These are phyloP conservation scores for Globisporangium lucens DNA, from an alignment of 352 stramenopile genomes.

Conservation along the genomic window DNA sequence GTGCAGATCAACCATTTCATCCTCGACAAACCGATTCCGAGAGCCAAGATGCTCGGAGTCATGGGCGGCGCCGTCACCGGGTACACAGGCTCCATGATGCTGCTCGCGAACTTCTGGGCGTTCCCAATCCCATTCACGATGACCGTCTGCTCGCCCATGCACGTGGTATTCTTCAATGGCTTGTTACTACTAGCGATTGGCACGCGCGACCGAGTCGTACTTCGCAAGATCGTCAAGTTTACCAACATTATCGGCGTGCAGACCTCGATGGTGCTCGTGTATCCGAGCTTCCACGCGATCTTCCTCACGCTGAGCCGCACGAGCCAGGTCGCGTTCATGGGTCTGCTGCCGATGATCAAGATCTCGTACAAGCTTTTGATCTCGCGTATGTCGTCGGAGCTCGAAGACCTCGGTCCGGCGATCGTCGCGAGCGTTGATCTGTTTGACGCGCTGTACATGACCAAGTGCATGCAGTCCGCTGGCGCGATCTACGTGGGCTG, in stretches of 20 bases:
- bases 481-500: not conserved
- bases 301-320: not conserved
- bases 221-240: conserved; percentile 1
- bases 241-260: conserved; percentile 2
- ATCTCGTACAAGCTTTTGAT: not conserved
- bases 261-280: not conserved
- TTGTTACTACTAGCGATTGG: not conserved
- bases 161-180: not conserved
- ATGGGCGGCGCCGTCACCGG: not conserved
- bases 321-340: not conserved
- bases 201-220: not conserved
- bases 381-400: not conserved
- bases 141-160: not conserved
- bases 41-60: not conserved
- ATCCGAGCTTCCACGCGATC: conserved; percentile 1
- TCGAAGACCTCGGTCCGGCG: conserved; percentile 1
- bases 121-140: conserved; percentile 7
- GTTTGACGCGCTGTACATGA: conserved; percentile 1
- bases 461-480: conserved; percentile 2
- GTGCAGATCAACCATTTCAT: not conserved
- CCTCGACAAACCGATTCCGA: not conserved
- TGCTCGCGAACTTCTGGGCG: not conserved
- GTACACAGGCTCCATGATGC: not conserved
- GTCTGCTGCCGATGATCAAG: conserved; percentile 1
- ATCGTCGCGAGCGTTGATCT: conserved; percentile 5